Conservation (phyloP, 768 basidiomycete species). For the Lactarius hengduanensis region DNA sequence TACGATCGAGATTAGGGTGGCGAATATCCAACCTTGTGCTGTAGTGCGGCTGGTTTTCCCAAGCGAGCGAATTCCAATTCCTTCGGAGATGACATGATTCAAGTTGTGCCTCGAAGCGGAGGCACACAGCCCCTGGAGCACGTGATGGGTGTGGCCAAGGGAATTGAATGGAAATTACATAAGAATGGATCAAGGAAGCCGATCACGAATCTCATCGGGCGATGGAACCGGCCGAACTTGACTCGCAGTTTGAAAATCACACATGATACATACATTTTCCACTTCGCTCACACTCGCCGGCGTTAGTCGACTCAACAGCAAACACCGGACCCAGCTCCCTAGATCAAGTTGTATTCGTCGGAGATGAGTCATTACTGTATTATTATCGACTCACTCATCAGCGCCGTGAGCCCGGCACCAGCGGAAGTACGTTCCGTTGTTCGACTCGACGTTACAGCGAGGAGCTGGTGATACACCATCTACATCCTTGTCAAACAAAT, state of each 20-base stretch:
- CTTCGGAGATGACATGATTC: slow-evolving; percentile 3
- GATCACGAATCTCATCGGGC: slow-evolving; percentile 12
- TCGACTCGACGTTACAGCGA: slow-evolving; percentile 8
- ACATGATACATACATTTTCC: not conserved
- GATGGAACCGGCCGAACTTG: not conserved
- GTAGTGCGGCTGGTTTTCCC: not conserved
- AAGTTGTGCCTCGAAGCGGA: not conserved
- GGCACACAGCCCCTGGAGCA: not conserved
- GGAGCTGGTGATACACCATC: not conserved
- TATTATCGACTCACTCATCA: slow-evolving; percentile 14
- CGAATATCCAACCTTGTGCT: not conserved
- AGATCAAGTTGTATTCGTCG: slow-evolving; percentile 2
- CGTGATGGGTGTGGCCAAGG: not conserved
- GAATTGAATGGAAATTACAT: not conserved
- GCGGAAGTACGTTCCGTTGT: slow-evolving; percentile 18
- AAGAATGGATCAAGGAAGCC: slow-evolving; percentile 2
- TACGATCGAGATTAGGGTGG: not conserved
- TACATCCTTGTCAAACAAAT: slow-evolving; percentile 12
- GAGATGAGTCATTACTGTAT: slow-evolving; percentile 12
- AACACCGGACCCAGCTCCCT: not conserved
- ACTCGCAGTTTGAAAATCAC: not conserved
- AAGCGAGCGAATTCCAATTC: slow-evolving; percentile 4
- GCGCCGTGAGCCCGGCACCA: slow-evolving; percentile 15
- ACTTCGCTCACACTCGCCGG: not conserved
- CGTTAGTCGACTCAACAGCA: not conserved